Evolutionary conservation across 169 alveolate genomes (phyloP), one percentile per base, ranked within the genome.

Genomic region (Plasmodium yoelii): DNA sequence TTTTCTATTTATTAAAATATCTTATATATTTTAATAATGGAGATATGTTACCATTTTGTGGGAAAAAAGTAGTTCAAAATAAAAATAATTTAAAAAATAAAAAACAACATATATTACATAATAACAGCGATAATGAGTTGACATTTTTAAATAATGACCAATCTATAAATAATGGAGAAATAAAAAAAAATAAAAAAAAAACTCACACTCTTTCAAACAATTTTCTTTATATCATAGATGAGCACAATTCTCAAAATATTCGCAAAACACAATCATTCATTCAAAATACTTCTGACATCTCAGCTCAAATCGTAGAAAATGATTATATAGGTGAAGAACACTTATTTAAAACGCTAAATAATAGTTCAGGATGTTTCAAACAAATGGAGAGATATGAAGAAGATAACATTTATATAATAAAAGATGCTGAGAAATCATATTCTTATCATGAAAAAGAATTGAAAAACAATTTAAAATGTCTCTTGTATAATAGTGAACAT

Each of bases 11-110:
- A 42, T 56, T 82, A 53, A 82, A 82, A 56, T 82, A 82, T 60
- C 73, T 82, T 61, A 82, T 82, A 13, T 82, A 82, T 67, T 82
- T 82, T 65, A 82, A 82, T 42, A 57, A 82, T 56, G 90, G 90
- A 2, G 90, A 82, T 56, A 22, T 18, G 10, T 51, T 82, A 22
- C 42, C 53, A 39, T 82, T 26, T 71, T 82, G 90, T 26, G 28
- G 67, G 34, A 49, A 82, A 47, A 82, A 26, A 55, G 1, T 82
- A 34, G 73, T 82, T 22, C 88, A 63, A 22, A 77, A 75, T 63
- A 57, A 63, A 39, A 51, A 8, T 22, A 73, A 64, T n/a, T 42
- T 49, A 10, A 47, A 73, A 73, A 15, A 15, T 51, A 51, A 51
- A 51, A 15, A 34, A 34, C 42, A 34, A 34, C 42, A 34, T 34